Evolutionary conservation across 2,329 filamentous ascomycete genomes (phyloP).

Genomic region (Pezicula carpinea): DNA sequence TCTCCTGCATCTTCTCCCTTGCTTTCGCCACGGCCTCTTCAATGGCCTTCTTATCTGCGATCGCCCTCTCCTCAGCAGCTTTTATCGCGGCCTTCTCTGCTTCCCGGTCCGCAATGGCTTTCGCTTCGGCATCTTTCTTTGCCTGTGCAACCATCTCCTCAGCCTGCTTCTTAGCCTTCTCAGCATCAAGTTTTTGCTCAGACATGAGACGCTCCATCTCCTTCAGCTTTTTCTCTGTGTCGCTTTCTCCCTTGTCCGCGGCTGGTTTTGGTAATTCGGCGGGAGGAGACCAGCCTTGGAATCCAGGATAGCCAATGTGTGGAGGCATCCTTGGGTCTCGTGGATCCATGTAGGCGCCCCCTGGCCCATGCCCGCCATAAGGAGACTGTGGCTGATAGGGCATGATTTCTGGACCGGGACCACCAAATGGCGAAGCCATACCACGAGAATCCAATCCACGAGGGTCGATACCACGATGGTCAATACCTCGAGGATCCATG

Average conservation of each 20-base stretch:
- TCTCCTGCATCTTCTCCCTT: not conserved
- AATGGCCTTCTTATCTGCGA: constrained; percentile 38
- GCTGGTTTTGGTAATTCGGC: constrained; percentile 9
- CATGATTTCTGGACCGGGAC: constrained; percentile 18
- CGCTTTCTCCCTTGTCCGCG: constrained; percentile 26
- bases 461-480: too few relatives aligned
- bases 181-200: constrained; percentile 30
- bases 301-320: not conserved
- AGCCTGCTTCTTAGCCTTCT: constrained; percentile 37
- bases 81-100: constrained; percentile 22
- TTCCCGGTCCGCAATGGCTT: constrained; percentile 40
- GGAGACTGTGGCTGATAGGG: not conserved
- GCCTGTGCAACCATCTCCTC: constrained; percentile 45
- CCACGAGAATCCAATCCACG: too few relatives aligned
- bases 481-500: not conserved
- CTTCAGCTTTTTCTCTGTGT: constrained; percentile 47
- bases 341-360: not conserved
- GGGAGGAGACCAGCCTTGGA: not conserved
- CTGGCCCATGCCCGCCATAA: not conserved
- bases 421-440: constrained; percentile 8
- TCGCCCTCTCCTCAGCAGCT: constrained; percentile 18
- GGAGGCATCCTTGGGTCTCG: constrained; percentile 5
- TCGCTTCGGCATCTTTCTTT: constrained; percentile 36
- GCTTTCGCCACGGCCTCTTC: constrained; percentile 43
- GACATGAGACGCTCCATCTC: constrained; percentile 7